phyloP scores from a whole-genome alignment of 192 early-diverging fungal genomes.

The Phlyctochytrium arcticum region DNA sequence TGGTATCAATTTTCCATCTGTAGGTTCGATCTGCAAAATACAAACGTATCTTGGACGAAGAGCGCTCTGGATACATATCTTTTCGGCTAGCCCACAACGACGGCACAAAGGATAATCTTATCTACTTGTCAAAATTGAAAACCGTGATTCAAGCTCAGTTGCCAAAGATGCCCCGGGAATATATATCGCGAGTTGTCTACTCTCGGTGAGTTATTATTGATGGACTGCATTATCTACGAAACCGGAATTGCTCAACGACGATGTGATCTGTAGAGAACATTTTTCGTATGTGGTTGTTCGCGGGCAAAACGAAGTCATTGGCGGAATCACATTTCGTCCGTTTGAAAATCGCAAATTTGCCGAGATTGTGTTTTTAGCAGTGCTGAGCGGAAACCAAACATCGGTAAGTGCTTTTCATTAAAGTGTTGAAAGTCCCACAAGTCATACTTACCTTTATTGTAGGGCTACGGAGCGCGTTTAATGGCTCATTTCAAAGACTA shows the following conservation, averaged over 20 bases:
- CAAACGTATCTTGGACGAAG: conserved; percentile 34
- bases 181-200: conserved; percentile 94
- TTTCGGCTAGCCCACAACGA: conserved; percentile 81
- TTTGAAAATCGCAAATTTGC: conserved; percentile 87
- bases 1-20: too few relatives aligned
- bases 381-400: conserved; percentile 39
- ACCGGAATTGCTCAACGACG: not conserved
- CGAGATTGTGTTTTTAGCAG: conserved; percentile 99
- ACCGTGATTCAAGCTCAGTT: conserved; percentile 96
- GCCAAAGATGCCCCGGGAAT: conserved; percentile 98
- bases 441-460: not conserved
- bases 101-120: conserved; percentile 72
- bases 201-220: conserved; percentile 65
- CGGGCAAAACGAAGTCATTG: conserved; percentile 71
- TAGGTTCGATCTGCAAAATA: conserved; percentile 17
- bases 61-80: conserved; percentile 33
- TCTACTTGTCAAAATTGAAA: conserved; percentile 87
- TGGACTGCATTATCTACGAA: not conserved
- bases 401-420: conserved; percentile 2
- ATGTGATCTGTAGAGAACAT: conserved; percentile 62
- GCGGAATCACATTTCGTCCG: conserved; percentile 92
- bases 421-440: not conserved
- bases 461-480: conserved; percentile 94
- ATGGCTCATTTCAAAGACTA: conserved; percentile 98
- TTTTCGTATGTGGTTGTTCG: conserved; percentile 75